These are phyloP conservation scores for Saturnispora besseyi DNA, from an alignment of 805 yeast species.

Conservation along the genomic window DNA sequence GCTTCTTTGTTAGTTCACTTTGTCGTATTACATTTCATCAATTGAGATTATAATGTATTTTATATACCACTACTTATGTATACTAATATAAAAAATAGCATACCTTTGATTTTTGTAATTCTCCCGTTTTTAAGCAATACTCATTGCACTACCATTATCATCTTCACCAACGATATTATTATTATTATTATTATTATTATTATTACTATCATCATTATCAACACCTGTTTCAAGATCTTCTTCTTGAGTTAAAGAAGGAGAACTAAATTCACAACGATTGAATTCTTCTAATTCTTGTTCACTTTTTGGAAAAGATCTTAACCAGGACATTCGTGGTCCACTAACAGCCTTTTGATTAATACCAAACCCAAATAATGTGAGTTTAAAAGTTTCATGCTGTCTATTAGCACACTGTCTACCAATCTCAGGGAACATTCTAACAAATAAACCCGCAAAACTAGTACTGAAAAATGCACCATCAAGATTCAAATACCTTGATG, in stretches of 20 bases:
- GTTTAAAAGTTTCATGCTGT: constrained; percentile 47
- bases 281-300: constrained; percentile 54
- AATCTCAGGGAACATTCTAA: constrained; percentile 86
- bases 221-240: background rate
- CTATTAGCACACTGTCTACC: constrained; percentile 56
- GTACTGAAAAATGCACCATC: constrained; percentile 98
- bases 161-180: constrained; percentile 23
- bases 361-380: constrained; percentile 82
- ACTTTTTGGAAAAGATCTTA: constrained; percentile 65
- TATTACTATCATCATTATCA: constrained; percentile 12
- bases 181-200: constrained; percentile 9
- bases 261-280: constrained; percentile 51
- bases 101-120: constrained; percentile 5
- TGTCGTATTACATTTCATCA: constrained; percentile 82
- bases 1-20: constrained; percentile 88
- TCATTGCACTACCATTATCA: constrained; percentile 22
- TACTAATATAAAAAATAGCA: background rate
- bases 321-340: constrained; percentile 97
- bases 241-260: constrained; percentile 33
- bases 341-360: constrained; percentile 62
- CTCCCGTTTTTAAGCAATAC: constrained; percentile 19
- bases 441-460: constrained; percentile 85
- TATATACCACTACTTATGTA: background rate
- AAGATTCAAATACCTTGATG: constrained; percentile 75
- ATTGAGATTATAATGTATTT: constrained; percentile 31